A percentile compares a stretch with the other conserved stretches of the same genome.
phyloP scores from a whole-genome alignment of 495 filamentous ascomycete species.

The Saxophila tyrrhenica region DNA sequence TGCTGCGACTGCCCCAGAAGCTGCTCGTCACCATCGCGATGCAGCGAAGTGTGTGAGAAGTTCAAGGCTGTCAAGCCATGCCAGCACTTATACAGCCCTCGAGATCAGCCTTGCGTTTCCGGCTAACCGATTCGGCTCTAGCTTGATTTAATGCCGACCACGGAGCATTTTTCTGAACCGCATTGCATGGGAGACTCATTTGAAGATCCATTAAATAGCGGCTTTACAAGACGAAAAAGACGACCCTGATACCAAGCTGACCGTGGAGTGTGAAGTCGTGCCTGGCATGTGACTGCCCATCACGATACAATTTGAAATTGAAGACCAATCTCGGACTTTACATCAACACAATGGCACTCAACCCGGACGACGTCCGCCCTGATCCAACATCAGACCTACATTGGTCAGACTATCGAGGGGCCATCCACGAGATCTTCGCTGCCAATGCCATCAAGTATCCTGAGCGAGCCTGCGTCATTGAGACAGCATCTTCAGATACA shows the following conservation, averaged over 20 bases:
- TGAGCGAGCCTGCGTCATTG: constrained; percentile 67
- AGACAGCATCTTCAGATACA: constrained; percentile 55
- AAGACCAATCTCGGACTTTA: too few relatives aligned
- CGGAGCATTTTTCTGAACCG: too few relatives aligned
- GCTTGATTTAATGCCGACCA: too few relatives aligned
- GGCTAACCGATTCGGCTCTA: too few relatives aligned
- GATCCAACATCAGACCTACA: constrained; percentile 68
- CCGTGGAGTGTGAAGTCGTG: neutral
- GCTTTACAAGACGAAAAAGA: too few relatives aligned
- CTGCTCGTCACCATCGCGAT: neutral
- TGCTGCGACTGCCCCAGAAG: neutral
- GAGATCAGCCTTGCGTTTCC: too few relatives aligned
- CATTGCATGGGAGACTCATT: too few relatives aligned
- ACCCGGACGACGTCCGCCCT: constrained; percentile 33
- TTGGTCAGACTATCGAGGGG: constrained; percentile 70
- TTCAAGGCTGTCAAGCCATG: too few relatives aligned
- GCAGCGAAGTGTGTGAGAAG: too few relatives aligned
- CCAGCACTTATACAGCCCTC: too few relatives aligned
- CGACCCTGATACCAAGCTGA: neutral
- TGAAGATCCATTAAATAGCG: too few relatives aligned
- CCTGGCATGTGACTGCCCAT: neutral
- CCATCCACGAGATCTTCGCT: constrained; percentile 71
- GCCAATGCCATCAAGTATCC: constrained; percentile 64
- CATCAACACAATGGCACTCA: constrained; percentile 11
- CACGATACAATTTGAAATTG: too few relatives aligned